phyloP scores from a whole-genome alignment of 2,329 filamentous ascomycete species.

The Boeremia exigua region DNA sequence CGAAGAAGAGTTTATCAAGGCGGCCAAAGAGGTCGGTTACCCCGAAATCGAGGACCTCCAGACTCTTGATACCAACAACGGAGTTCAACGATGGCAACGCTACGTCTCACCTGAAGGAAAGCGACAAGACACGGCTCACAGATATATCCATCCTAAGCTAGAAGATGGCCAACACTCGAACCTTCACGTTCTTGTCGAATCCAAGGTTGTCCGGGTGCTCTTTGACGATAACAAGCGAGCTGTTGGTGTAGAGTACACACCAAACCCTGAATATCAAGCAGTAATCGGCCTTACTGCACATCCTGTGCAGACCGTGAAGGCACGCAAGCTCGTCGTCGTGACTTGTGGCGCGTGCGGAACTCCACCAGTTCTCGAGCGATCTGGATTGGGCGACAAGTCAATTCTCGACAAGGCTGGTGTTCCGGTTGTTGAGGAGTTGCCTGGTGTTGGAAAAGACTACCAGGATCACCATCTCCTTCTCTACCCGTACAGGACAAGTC shows the following conservation, averaged over 20 bases:
- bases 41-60: constrained; percentile 62
- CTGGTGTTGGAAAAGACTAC: constrained; percentile 69
- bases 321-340: constrained; percentile 62
- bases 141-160: constrained; percentile 61
- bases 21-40: constrained; percentile 57
- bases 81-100: constrained; percentile 53
- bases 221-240: constrained; percentile 62
- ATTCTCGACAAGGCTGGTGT: constrained; percentile 61
- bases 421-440: constrained; percentile 59
- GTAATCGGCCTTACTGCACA: constrained; percentile 39
- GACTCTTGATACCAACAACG: constrained; percentile 55
- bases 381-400: constrained; percentile 63
- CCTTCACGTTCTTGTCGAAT: constrained; percentile 64
- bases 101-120: constrained; percentile 60
- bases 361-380: constrained; percentile 65
- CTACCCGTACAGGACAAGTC: constrained; percentile 59
- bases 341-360: constrained; percentile 60
- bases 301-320: constrained; percentile 52
- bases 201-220: constrained; percentile 62
- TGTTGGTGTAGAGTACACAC: constrained; percentile 64
- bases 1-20: constrained; percentile 59
- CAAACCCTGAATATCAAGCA: constrained; percentile 52
- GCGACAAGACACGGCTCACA: constrained; percentile 64
- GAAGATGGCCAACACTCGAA: constrained; percentile 60
- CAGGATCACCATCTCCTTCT: constrained; percentile 66